Base-by-base conservation (phyloP, 2,329 filamentous ascomycete species). In the Trichophaea hybrida region DNA sequence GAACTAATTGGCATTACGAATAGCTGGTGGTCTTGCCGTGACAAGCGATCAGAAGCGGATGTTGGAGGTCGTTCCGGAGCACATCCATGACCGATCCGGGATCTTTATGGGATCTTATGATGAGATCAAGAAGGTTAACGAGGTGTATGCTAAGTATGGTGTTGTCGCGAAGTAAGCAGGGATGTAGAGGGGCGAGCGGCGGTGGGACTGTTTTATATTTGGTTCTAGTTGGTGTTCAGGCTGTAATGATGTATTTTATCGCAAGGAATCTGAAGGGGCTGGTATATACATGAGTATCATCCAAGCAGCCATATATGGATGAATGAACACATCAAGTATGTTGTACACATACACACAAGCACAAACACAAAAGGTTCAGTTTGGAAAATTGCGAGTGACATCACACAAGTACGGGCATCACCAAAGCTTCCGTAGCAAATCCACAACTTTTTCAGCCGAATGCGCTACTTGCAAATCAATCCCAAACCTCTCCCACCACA, bases 51-150 rank as follows among this genome's bases (percentile, higher is more conserved):
- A 95, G 89, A 76, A 82, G 67, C 82, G 91, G 62, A 90, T 98
- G 85, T 77, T 98, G 67, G 84, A 88, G 59, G 83, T 97, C 44
- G 81, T 88, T 1, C 93, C 93, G 1, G 85, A 94, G 73, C 80
- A 88, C 73, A 98, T 98, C 70, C 93, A 98, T 74, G 93, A 98
- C 75, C 82, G 84, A 71, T 90, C 89, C 17, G 93, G 93, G 67
- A 96, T 98, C 70, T 98, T 94, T 76, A 80, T 98, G 77, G 93
- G 93, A 65, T 95, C 89, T 69, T 88, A 85, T 68, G 87, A 94
- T 64, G 93, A 98, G 76, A 80, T 98, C 53, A 88, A 96, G 76
- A 96, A 94, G 78, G 88, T 97, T 67, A 94, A 95, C 73, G 76
- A 81, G 62, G 84, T 85, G 69, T 85, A 57, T 35, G 55, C 40